Evolutionary conservation across 768 basidiomycete species (phyloP).

Genomic region (Boletus subparvulus): DNA sequence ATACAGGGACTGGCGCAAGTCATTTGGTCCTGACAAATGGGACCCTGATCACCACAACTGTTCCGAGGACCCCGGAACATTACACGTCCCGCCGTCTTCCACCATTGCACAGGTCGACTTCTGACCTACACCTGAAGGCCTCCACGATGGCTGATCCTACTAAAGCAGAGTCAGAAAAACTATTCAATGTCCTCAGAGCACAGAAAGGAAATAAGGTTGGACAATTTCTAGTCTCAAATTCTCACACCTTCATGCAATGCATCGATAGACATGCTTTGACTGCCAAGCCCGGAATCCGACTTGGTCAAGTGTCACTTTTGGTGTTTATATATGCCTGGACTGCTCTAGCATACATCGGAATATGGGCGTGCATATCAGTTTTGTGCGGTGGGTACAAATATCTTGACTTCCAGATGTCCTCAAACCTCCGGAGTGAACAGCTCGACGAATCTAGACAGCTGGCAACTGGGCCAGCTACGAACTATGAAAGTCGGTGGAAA

Average conservation of each 20-base stretch:
- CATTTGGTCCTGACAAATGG: background rate
- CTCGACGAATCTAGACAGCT: conserved; percentile 94
- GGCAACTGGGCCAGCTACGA: conserved; percentile 88
- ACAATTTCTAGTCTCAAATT: background rate
- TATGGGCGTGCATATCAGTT: conserved; percentile 97
- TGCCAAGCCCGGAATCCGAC: conserved; percentile 95
- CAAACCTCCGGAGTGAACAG: conserved; percentile 43
- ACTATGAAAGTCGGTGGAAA: conserved; percentile 98
- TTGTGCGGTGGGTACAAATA: conserved; percentile 73
- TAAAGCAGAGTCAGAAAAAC: conserved; percentile 83
- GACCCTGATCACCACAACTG: conserved; percentile 18
- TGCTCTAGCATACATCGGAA: conserved; percentile 95
- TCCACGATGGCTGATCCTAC: conserved; percentile 66
- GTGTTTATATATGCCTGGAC: conserved; percentile 95
- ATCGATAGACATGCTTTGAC: conserved; percentile 81
- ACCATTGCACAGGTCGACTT: conserved; percentile 8
- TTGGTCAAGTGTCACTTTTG: conserved; percentile 96
- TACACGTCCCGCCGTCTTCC: conserved; percentile 14
- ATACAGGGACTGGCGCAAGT: no score
- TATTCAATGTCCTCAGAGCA: conserved; percentile 76
- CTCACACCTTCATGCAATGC: conserved; percentile 2
- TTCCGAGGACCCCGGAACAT: conserved; percentile 16
- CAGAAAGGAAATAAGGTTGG: conserved; percentile 88
- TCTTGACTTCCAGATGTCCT: background rate
- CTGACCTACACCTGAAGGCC: background rate